Base-by-base conservation (phyloP, 1,284 basidiomycete genomes). In the Moniliella sp. region DNA sequence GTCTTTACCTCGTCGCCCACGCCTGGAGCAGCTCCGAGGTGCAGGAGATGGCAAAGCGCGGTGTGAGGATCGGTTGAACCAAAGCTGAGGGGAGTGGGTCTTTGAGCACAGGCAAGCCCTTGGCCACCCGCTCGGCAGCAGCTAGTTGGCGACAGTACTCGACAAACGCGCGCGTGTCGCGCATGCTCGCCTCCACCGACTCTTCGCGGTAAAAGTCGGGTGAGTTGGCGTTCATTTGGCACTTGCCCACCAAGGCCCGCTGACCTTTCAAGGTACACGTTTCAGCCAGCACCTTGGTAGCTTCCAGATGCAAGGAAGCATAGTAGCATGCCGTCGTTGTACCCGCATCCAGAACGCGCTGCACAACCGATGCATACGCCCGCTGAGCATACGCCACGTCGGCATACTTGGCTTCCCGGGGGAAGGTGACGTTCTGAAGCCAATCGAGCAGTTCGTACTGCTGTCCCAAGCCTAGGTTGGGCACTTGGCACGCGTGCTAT, bases 291-390 rank as follows among this genome's bases (percentile, higher is more conserved):
- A 72, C 64, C 61, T 78, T 79, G 5, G 79, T 80, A 0, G 76
- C 71, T 39, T 78, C 75, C 12, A 76, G 63, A 61, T 97, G 82
- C 4, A 88, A 61, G 0, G 75, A 77, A 8, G 74, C 79, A 58
- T 82, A 93, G 62, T 91, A 91, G 60, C 81, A 88, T 45, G 76
- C 80, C 0, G 83, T 91, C 0, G 84, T 88, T 0, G 83, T 91
- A 12, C 29, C 41, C 12, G 32, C 35, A 42, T 77, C 69, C 27
- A 94, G 69, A 14, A 75, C 69, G 11, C 78, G 68, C 35, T 70
- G 67, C 14, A 93, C 78, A 16, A 83, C 78, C 9, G 69, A 67
- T 13, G 66, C 60, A 56, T 93, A 94, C 1, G 74, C 67, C 30
- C 64, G 67, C 29, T 65, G 58, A 1, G 86, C 84, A 59, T 82